Evolutionary conservation across 2,329 filamentous ascomycete genomes (phyloP).

Genomic region (Fusarium praegraminearum): DNA sequence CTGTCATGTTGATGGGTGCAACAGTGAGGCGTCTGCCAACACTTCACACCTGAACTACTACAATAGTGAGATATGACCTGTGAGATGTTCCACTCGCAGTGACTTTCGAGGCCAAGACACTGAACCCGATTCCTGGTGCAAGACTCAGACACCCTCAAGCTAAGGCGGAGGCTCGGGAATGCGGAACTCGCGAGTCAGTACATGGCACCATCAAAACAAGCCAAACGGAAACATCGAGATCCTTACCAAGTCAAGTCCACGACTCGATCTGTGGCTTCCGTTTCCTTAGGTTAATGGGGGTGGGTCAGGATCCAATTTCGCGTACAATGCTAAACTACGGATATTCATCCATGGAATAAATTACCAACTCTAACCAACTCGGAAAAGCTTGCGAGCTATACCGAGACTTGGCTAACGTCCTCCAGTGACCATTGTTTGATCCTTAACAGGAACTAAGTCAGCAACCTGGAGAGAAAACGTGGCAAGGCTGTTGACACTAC

Average conservation of each 20-base stretch:
- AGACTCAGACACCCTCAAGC: neutral
- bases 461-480: slow-evolving; percentile 5
- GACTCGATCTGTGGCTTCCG: slow-evolving; percentile 18
- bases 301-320: slow-evolving; percentile 21
- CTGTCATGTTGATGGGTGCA: neutral
- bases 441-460: neutral
- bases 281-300: neutral
- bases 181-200: slow-evolving; percentile 24
- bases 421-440: neutral
- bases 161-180: slow-evolving; percentile 15
- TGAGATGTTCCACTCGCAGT: neutral
- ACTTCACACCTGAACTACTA: neutral
- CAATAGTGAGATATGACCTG: neutral
- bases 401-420: neutral
- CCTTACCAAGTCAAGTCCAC: slow-evolving; percentile 11
- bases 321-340: neutral
- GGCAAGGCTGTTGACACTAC: slow-evolving; percentile 1
- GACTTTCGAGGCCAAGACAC: neutral
- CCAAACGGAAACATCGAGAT: slow-evolving; percentile 7
- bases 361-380: slow-evolving; percentile 2
- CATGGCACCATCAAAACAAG: neutral
- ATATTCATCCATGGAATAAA: slow-evolving; percentile 2
- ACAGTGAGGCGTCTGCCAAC: neutral
- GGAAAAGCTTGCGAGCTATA: slow-evolving; percentile 18
- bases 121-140: neutral